Base-by-base conservation (phyloP, 768 basidiomycete genomes). In the Ramaria sp. region DNA sequence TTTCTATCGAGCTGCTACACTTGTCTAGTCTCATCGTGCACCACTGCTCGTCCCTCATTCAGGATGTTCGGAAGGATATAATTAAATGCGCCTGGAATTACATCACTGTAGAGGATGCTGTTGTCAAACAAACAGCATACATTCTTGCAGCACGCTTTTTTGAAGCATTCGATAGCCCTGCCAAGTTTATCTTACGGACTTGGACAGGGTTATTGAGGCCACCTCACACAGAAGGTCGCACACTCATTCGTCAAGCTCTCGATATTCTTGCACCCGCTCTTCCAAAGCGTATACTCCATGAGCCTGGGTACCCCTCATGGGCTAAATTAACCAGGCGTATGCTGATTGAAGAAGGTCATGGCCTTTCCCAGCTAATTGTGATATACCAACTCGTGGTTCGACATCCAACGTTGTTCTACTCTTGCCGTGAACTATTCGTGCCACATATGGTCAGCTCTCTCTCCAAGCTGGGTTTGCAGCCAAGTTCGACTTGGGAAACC, bases 321-420 rank as follows among this genome's bases (percentile, higher is more conserved):
- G 93, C 93, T 4, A 81, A 77, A 63, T 83, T 83, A 12, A 91
- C 92, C 2, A 78, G 93, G 41, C 79, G 84, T 44, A 74, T 96
- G 30, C 75, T 99, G 36, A 79, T 84, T 16, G 96, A 99, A 68
- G 96, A 99, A 64, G 86, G 86, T 2, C 77, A 78, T 49, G 76
- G 78, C 25, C 73, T 78, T 45, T 71, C 78, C 42, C 79, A 93
- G 57, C 71, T 81, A 2, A 77, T 87, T 51, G 81, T 85, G 57
- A 87, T 97, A 50, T 99, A 96, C 64, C 86, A 94, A 58, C 79
- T 99, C 52, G 85, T 99, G 55, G 84, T 91, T 58, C 87, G 91
- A 57, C 92, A 97, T 57, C 82, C 88, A 0, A 78, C 90, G 50
- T 74, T 96, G 8, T 99, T 97, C 70, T 98, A 86, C 71, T 84